Evolutionary conservation across 116 monocot genomes (phyloP).

Genomic region (Dioscorea cayenensis): DNA sequence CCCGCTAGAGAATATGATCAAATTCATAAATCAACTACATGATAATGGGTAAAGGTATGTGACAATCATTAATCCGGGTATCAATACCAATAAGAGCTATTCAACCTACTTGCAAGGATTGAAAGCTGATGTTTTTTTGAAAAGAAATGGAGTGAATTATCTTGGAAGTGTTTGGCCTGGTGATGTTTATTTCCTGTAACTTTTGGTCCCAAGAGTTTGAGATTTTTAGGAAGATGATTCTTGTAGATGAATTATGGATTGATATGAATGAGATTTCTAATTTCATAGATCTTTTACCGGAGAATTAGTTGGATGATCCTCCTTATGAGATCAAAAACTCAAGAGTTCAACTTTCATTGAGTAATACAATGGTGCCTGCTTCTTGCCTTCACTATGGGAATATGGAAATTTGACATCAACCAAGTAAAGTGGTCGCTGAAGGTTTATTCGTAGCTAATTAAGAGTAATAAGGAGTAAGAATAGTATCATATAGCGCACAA

Average conservation of each 20-base stretch:
- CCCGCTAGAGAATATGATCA: constrained; percentile 34
- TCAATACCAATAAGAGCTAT: constrained; percentile 33
- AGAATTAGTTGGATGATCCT: constrained; percentile 34
- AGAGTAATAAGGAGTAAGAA: too few species aligned
- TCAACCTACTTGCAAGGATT: constrained; percentile 29
- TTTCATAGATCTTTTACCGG: constrained; percentile 31
- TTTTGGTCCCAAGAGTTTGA: constrained; percentile 50
- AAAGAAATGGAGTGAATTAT: constrained; percentile 38
- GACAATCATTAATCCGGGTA: constrained; percentile 57
- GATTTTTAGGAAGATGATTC: constrained; percentile 28
- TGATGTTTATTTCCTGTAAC: constrained; percentile 33
- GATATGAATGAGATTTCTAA: constrained; percentile 74
- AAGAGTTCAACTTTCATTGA: constrained; percentile 21
- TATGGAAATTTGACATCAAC: too few species aligned
- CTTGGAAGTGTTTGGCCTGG: constrained; percentile 62
- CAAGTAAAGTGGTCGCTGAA: too few species aligned
- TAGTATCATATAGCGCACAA: too few species aligned
- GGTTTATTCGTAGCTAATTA: too few species aligned
- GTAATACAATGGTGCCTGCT: constrained; percentile 30
- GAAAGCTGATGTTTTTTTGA: constrained; percentile 33
- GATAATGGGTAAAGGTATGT: constrained; percentile 52
- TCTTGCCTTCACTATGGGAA: constrained; percentile 44
- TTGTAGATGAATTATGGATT: constrained; percentile 60
- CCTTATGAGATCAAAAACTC: constrained; percentile 64
- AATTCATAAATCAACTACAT: constrained; percentile 40